Evolutionary conservation across 2,329 filamentous ascomycete genomes (phyloP).

Genomic region (Ophiostoma populinum): DNA sequence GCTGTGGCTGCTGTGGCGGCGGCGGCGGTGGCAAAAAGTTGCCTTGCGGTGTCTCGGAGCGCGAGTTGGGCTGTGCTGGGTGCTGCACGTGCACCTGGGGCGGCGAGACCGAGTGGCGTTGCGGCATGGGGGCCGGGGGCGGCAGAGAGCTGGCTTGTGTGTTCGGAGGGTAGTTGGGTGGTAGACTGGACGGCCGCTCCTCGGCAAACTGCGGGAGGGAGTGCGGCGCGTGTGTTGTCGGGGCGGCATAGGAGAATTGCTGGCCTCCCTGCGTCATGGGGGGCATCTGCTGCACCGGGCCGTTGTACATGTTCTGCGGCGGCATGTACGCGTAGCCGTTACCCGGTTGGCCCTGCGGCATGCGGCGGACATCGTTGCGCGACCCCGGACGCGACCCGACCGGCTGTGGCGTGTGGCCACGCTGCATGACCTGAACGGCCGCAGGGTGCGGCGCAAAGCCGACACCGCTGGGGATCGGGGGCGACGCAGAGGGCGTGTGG

Average conservation of each 20-base stretch:
- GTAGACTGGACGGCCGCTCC: constrained; percentile 56
- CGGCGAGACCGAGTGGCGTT: constrained; percentile 40
- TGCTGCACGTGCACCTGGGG: constrained; percentile 39
- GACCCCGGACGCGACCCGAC: constrained; percentile 58
- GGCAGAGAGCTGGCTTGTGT: constrained; percentile 20
- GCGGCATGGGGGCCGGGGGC: constrained; percentile 25
- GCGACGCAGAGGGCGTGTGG: constrained; percentile 70
- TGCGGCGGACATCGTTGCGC: constrained; percentile 59
- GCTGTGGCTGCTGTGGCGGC: constrained; percentile 24
- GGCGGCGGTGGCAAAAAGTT: constrained; percentile 22
- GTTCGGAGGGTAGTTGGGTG: constrained; percentile 45
- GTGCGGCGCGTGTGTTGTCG: constrained; percentile 14
- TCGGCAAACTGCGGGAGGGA: constrained; percentile 56
- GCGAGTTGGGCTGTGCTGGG: constrained; percentile 29
- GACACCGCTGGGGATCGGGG: constrained; percentile 66
- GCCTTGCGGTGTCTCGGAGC: constrained; percentile 29
- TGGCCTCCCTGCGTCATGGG: constrained; percentile 22
- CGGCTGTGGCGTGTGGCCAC: constrained; percentile 71
- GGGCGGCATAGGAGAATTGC: constrained; percentile 21
- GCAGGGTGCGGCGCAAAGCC: constrained; percentile 39
- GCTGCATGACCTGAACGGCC: constrained; percentile 25
- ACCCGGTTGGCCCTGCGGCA: constrained; percentile 38
- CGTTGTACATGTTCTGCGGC: constrained; percentile 72
- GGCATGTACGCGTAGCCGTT: constrained; percentile 73
- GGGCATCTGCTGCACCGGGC: constrained; percentile 29